These are phyloP conservation scores for Hyaloscypha hepaticicola DNA, from an alignment of 495 filamentous ascomycete species.

Conservation along the genomic window DNA sequence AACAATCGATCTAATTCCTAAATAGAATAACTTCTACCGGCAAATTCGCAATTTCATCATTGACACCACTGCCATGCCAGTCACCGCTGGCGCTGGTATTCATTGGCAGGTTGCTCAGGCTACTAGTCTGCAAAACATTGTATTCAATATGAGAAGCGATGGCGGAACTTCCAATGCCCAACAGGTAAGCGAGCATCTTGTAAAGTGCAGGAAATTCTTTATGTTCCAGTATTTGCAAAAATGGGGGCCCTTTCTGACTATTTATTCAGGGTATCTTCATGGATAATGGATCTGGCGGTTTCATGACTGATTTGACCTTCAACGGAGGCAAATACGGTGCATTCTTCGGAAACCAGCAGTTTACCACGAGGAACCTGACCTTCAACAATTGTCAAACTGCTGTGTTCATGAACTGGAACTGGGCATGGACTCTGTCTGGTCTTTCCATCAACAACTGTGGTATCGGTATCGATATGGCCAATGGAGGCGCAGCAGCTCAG, in stretches of 20 bases:
- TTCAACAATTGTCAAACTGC: constrained; percentile 90
- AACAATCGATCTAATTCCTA: background rate
- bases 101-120: constrained; percentile 99
- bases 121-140: constrained; percentile 86
- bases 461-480: constrained; percentile 78
- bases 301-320: constrained; percentile 84
- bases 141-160: constrained; percentile 82
- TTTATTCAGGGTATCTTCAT: constrained; percentile 92
- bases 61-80: constrained; percentile 72
- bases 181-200: constrained; percentile 44
- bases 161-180: constrained; percentile 69
- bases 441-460: constrained; percentile 77
- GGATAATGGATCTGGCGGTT: constrained; percentile 92
- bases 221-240: background rate
- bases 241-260: background rate
- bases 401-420: constrained; percentile 64
- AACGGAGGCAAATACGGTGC: constrained; percentile 83
- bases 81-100: constrained; percentile 69
- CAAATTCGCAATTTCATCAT: constrained; percentile 93
- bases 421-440: constrained; percentile 79
- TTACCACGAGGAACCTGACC: constrained; percentile 85
- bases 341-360: constrained; percentile 93
- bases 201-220: background rate
- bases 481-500: constrained; percentile 24
- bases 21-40: constrained; percentile 95